A percentile compares a stretch with the other conserved stretches of the same genome.
Evolutionary conservation across 2,329 filamentous ascomycete genomes (phyloP).

Genomic region (Cladosporium sp.): DNA sequence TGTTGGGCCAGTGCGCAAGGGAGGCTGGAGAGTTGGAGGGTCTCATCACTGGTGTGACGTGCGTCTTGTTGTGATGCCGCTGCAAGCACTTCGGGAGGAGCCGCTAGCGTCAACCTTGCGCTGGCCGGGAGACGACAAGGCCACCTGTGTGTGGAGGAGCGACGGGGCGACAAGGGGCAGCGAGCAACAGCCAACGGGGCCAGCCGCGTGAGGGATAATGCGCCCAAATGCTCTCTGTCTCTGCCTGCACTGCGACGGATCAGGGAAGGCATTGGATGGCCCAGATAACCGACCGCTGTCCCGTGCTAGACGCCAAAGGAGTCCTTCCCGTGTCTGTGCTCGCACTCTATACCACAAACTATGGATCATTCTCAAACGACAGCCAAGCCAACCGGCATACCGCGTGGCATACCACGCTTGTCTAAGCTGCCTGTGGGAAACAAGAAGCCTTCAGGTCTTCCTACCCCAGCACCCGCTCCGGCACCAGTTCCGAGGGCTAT

Average conservation of each 20-base stretch:
- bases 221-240: neutral
- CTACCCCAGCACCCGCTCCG: neutral
- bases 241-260: neutral
- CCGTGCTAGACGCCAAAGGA: conserved; percentile 5
- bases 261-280: conserved; percentile 4
- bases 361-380: conserved; percentile 20
- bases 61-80: neutral
- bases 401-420: conserved; percentile 24
- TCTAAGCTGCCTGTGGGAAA: conserved; percentile 28
- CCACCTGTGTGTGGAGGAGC: neutral
- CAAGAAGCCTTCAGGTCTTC: conserved; percentile 23
- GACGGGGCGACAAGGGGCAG: neutral
- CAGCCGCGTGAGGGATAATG: conserved; percentile 1
- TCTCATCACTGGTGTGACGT: neutral
- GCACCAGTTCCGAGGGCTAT: neutral
- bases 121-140: conserved; percentile 6
- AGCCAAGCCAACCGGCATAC: conserved; percentile 26
- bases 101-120: neutral
- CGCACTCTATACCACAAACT: neutral
- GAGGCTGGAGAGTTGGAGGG: neutral
- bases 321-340: conserved; percentile 16
- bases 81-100: conserved; percentile 8
- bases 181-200: conserved; percentile 2
- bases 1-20: neutral
- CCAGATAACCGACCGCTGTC: neutral